Base-by-base conservation (phyloP, 176 grass and related monocot genomes). In the Lolium perenne region DNA sequence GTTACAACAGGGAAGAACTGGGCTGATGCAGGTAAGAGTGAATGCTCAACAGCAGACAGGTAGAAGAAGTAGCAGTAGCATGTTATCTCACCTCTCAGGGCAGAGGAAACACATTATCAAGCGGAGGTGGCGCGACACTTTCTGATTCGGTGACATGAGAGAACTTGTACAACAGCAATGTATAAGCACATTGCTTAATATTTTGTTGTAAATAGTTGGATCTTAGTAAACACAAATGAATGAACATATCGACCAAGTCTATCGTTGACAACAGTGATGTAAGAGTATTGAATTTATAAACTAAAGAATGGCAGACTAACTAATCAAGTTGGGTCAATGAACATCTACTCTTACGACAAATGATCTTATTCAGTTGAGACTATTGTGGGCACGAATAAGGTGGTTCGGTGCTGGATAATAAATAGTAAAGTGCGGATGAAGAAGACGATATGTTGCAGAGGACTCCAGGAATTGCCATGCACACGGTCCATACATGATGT, bases 21-120 rank as follows among this genome's bases (percentile, higher is more conserved):
- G 32, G 32, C 32, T 35, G 66, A 83, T 90, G 79, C 88, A 83
- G 79, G 65, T 64, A 65, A 76, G 74, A 20, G 16, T 78, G 17
- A 90, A 79, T 58, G 45, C 73, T 55, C 88, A 90, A 45, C 88
- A 63, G 45, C 91, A 91, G 61, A 72, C 84, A 71, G 51, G 51
- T 54, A 54, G 32, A 35, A 35, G 32, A 35, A 35, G 51, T 54
- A 54, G 51, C 41, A 43, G 41, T 4, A 88, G 89, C 80, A 50
- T 90, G 85, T 49, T 94, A 38, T 35, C 85, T 74, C 74, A 94
- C n/a, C 58, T 23, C 21, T 61, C 21, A 11, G n/a, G 3, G 59
- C 21, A 4, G 21, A 62, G 59, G 58, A 61, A 61, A 61, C 58
- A 61, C n/a, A 5, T 11, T 1, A 22, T n/a, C 21, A 61, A 61